Conservation (phyloP, 257 asterid species). For the Fraxinus pennsylvanica region DNA sequence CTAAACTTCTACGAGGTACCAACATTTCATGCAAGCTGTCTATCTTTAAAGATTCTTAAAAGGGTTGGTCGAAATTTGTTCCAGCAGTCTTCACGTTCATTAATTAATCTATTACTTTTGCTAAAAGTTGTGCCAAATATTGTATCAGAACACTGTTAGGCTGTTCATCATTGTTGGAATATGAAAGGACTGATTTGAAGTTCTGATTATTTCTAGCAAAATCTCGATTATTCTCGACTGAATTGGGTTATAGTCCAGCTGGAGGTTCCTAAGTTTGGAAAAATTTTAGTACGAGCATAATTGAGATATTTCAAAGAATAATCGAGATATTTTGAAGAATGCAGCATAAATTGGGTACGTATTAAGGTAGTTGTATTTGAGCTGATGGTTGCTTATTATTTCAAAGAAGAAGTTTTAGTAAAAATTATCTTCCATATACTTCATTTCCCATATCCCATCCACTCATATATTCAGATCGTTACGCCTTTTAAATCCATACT, state of each 20-base stretch:
- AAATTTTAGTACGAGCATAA: not conserved
- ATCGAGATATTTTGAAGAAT: not conserved
- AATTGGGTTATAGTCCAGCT: not conserved
- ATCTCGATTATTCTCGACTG: not conserved
- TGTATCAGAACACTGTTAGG: constrained; percentile 8
- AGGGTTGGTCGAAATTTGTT: constrained; percentile 31
- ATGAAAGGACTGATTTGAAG: constrained; percentile 5
- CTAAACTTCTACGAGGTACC: constrained; percentile 27
- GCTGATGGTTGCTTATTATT: not conserved
- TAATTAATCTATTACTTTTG: constrained; percentile 10
- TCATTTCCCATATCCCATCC: too few species aligned
- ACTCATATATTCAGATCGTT: too few species aligned
- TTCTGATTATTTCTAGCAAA: not conserved
- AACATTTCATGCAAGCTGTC: constrained; percentile 48
- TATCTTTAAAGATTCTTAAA: constrained; percentile 38
- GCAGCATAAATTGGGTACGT: not conserved
- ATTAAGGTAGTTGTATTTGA: too few species aligned
- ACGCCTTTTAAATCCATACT: too few species aligned
- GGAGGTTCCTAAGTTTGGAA: not conserved
- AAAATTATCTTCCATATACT: too few species aligned
- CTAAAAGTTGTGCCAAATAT: not conserved
- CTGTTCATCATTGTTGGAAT: not conserved
- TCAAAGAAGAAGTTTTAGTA: too few species aligned
- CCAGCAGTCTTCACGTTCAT: constrained; percentile 26
- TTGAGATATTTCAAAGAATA: not conserved